These are phyloP conservation scores for Ilyonectria robusta DNA, from an alignment of 2,329 filamentous ascomycete species.

Conservation along the genomic window DNA sequence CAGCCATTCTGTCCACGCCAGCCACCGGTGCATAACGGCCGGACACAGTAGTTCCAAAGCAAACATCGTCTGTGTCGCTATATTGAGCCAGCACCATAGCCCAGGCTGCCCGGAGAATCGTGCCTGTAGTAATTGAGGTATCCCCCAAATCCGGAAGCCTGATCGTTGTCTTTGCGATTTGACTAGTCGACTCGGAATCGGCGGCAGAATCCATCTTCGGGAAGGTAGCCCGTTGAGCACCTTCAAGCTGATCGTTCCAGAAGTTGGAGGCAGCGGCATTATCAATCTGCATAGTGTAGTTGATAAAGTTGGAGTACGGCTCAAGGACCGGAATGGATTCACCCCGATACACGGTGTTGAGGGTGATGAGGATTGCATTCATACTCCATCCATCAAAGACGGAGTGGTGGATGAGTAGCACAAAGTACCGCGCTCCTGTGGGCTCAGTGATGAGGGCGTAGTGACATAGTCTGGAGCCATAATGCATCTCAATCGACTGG, in stretches of 20 bases:
- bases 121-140: conserved; percentile 26
- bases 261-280: not conserved
- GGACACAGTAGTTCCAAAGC: conserved; percentile 60
- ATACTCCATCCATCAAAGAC: conserved; percentile 19
- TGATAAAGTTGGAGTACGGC: conserved; percentile 19
- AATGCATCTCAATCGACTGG: conserved; percentile 6
- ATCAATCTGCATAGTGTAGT: conserved; percentile 5
- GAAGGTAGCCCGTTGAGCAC: conserved; percentile 9
- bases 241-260: conserved; percentile 6
- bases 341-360: not conserved
- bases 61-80: conserved; percentile 55
- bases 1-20: conserved; percentile 39
- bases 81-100: conserved; percentile 66
- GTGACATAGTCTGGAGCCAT: not conserved
- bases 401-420: conserved; percentile 13
- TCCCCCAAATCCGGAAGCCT: conserved; percentile 50
- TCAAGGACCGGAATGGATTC: not conserved
- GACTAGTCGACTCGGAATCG: conserved; percentile 41
- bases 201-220: not conserved
- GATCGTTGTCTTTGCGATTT: conserved; percentile 63
- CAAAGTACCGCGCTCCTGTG: not conserved
- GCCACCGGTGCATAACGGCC: conserved; percentile 51
- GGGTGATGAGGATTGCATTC: not conserved
- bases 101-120: conserved; percentile 58
- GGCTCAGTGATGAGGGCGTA: conserved; percentile 1